Percentiles rank a stretch among this genome's conserved stretches.
These are phyloP conservation scores for Pelagophyceae sp. DNA, from an alignment of 352 stramenopile genomes.

Conservation along the genomic window DNA sequence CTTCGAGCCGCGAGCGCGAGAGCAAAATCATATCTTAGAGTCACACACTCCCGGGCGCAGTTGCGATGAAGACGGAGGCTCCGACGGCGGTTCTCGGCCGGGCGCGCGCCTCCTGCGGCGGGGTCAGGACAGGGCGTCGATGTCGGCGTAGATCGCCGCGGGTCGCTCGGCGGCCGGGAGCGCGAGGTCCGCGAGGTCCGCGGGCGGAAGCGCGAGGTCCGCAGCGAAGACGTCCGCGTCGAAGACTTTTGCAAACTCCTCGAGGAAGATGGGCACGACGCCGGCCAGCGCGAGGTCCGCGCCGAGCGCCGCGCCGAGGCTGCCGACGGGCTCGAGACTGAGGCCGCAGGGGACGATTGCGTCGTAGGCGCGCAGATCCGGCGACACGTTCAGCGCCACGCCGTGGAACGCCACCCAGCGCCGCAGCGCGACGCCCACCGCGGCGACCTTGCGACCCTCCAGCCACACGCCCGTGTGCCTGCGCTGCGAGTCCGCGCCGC, in stretches of 20 bases:
- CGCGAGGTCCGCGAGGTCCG: too few species aligned
- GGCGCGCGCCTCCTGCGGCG: too few species aligned
- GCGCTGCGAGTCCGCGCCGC: too few species aligned
- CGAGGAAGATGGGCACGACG: background rate
- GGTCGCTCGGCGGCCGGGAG: too few species aligned
- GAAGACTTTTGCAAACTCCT: background rate
- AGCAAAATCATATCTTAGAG: too few species aligned
- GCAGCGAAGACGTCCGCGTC: background rate
- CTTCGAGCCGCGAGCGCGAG: too few species aligned
- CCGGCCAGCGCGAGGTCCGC: background rate
- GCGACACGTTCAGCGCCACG: conserved; percentile 89
- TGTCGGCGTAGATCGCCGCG: too few species aligned
- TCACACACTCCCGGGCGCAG: too few species aligned
- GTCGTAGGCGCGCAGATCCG: conserved; percentile 81
- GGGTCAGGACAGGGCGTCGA: too few species aligned
- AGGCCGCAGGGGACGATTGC: conserved; percentile 94
- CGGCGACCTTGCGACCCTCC: conserved; percentile 82
- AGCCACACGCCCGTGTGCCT: conserved; percentile 96
- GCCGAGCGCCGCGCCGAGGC: background rate
- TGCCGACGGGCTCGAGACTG: conserved; percentile 21
- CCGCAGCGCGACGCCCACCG: conserved; percentile 84
- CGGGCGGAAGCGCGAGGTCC: too few species aligned
- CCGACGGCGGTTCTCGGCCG: too few species aligned
- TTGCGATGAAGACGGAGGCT: too few species aligned
- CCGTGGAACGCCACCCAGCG: conserved; percentile 97